These are phyloP conservation scores for Hypericum perforatum DNA, from an alignment of 345 rosid species.

Conservation along the genomic window DNA sequence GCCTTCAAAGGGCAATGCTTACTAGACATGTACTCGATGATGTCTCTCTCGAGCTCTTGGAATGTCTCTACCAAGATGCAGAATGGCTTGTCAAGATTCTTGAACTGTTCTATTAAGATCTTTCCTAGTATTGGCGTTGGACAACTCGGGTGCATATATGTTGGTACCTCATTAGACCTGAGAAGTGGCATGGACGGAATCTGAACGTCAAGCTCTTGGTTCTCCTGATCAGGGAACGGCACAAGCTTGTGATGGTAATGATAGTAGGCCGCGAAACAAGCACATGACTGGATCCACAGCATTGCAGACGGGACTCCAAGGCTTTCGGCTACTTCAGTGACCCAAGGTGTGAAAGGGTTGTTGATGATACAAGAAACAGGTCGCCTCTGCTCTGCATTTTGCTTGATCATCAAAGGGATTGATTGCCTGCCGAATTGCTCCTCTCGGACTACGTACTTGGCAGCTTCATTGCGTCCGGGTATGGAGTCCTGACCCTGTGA, in stretches of 20 bases:
- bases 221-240: slow-evolving; percentile 47
- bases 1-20: slow-evolving; percentile 35
- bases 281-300: too few species aligned
- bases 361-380: slow-evolving; percentile 54
- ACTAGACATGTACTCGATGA: slow-evolving; percentile 59
- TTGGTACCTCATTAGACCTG: slow-evolving; percentile 69
- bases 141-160: slow-evolving; percentile 55
- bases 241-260: too few species aligned
- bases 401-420: slow-evolving; percentile 36
- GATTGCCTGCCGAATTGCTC: slow-evolving; percentile 38
- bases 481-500: slow-evolving; percentile 41
- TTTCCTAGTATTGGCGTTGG: slow-evolving; percentile 33
- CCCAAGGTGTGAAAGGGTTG: slow-evolving; percentile 27
- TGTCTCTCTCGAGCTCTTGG: too few species aligned
- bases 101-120: slow-evolving; percentile 50
- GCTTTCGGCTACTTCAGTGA: too few species aligned
- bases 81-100: too few species aligned
- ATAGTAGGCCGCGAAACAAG: too few species aligned
- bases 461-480: slow-evolving; percentile 31
- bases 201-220: slow-evolving; percentile 47
- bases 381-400: slow-evolving; percentile 38
- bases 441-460: slow-evolving; percentile 34
- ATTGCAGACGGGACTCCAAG: too few species aligned
- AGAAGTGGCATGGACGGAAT: slow-evolving; percentile 63
- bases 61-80: too few species aligned